Base-by-base conservation (phyloP, 1,284 basidiomycete species). In the Ustilago nuda region DNA sequence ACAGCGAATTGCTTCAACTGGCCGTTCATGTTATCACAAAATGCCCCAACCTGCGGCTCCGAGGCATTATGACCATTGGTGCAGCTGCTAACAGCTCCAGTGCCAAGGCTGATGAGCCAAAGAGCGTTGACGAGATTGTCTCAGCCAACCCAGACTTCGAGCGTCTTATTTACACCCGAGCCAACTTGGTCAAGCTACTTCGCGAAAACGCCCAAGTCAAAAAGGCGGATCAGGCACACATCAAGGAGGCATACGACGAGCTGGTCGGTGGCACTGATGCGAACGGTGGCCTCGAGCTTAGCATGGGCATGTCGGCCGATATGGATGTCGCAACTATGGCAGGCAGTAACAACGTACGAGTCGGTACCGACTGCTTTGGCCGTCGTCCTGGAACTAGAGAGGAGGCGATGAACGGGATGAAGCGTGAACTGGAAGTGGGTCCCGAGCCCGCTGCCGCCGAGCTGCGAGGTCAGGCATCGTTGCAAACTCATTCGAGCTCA, bases 231-330 rank as follows among this genome's bases (percentile, higher is more conserved):
- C 51, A 64, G 32, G 3, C 59, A 43, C 67, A 65, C 41, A 51
- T 70, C 30, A 52, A 69, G 41, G 65, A 74, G 23, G 70, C 71
- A 8, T 81, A 82, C 35, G 50, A 51, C 6, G 60, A 66, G 5
- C 51, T 77, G 35, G 62, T 83, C 15, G 74, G 73, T 11, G 74
- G 72, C 8, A 75, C 63, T 35, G 72, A 80, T 23, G 85, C 84
- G 8, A 87, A 88, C 54, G 89, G 91, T 5, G 87, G 87, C 60
- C 85, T 98, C 69, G 85, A 94, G 82, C 86, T 99, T 84, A 96
- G 94, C 82, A 98, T 98, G 95, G 96, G 96, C 23, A 99, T 99
- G 96, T 96, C 94, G 62, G 92, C 92, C 65, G 96, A 99, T 82
- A 97, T 96, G 85, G 93, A 92, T 82, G 90, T 92, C 48, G 96